These are phyloP conservation scores for Clonostachys solani DNA, from an alignment of 2,329 filamentous ascomycete genomes.

Conservation along the genomic window DNA sequence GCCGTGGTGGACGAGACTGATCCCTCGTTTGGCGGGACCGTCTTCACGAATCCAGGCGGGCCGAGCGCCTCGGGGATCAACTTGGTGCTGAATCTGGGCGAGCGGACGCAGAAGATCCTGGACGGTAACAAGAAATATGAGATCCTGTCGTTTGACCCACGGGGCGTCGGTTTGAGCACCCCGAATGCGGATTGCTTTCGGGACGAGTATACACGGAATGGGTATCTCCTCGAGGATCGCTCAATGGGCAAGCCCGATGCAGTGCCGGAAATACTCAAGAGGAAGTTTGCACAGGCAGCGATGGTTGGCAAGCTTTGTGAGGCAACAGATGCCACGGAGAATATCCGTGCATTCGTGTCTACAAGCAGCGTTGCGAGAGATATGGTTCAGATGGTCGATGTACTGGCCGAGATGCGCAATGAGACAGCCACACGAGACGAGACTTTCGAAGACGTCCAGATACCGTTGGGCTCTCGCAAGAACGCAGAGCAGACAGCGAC, in stretches of 20 bases:
- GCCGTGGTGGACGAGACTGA: slow-evolving; percentile 29
- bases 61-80: slow-evolving; percentile 34
- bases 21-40: slow-evolving; percentile 31
- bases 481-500: slow-evolving; percentile 3
- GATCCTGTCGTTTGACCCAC: slow-evolving; percentile 38
- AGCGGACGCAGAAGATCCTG: slow-evolving; percentile 14
- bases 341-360: slow-evolving; percentile 17
- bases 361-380: slow-evolving; percentile 34
- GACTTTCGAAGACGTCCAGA: neutral
- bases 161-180: slow-evolving; percentile 29
- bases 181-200: slow-evolving; percentile 32
- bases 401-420: slow-evolving; percentile 24
- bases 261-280: no score
- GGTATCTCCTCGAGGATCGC: no score
- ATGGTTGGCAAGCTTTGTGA: neutral
- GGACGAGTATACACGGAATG: no score
- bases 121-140: slow-evolving; percentile 26
- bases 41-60: slow-evolving; percentile 40
- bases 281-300: no score
- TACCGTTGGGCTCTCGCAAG: neutral
- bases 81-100: slow-evolving; percentile 15
- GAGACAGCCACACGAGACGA: slow-evolving; percentile 1
- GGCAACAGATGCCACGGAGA: neutral
- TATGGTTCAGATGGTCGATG: slow-evolving; percentile 38
- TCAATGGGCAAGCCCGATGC: no score